Percentiles rank a stretch among this genome's conserved stretches.
Conservation (phyloP, 2,329 filamentous ascomycete genomes). For the Calonectria montana region DNA sequence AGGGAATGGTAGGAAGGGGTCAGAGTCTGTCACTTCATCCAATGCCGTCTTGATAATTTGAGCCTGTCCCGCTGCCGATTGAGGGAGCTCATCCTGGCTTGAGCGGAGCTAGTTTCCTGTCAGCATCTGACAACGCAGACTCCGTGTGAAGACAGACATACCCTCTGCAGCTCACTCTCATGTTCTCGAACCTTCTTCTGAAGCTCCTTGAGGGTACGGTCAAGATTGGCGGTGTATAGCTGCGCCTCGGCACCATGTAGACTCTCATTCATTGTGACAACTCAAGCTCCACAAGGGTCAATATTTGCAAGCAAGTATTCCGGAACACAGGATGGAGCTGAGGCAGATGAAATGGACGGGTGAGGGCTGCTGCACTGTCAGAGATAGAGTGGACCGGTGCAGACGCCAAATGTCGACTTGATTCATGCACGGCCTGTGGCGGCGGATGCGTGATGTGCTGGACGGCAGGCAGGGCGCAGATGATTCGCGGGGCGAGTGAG, state of each 20-base stretch:
- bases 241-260: conserved; percentile 41
- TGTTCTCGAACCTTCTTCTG: conserved; percentile 68
- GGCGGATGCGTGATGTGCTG: conserved; percentile 21
- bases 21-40: conserved; percentile 67
- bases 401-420: background rate
- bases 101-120: conserved; percentile 43
- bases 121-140: background rate
- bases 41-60: conserved; percentile 73
- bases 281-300: conserved; percentile 22
- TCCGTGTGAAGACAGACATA: conserved; percentile 36
- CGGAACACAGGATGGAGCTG: background rate
- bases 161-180: conserved; percentile 61
- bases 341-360: background rate
- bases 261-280: conserved; percentile 39
- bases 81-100: conserved; percentile 34
- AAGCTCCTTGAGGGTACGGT: conserved; percentile 75
- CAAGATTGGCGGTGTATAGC: conserved; percentile 62
- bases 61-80: conserved; percentile 46
- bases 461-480: background rate
- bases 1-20: conserved; percentile 74
- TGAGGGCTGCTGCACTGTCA: conserved; percentile 5
- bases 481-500: conserved; percentile 2
- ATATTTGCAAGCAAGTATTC: background rate
- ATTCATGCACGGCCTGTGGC: conserved; percentile 15
- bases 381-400: conserved; percentile 14